Base-by-base conservation (phyloP, 306 rosid species). In the Prinsepia uniflora region DNA sequence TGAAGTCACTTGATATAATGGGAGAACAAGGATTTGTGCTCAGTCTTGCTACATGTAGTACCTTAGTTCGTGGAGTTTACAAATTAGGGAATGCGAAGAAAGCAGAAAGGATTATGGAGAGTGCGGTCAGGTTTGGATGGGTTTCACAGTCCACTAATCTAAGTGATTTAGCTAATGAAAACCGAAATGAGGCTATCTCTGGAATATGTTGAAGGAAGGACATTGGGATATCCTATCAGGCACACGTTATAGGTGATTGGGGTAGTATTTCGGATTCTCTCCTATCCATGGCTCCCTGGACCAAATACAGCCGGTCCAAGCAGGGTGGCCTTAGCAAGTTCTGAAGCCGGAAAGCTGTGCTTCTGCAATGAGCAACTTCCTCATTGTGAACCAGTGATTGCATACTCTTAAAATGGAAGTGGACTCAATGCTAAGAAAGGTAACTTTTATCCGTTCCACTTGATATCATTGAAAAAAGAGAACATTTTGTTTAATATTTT, bases 91-190 rank as follows among this genome's bases (percentile, higher is more conserved):
- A 67, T 65, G 47, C 7, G 63, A 81, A 78, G 41, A 72, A 68
- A 45, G 82, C 87, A n/a, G 77, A 43, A 19, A 47, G 71, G 79
- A 77, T 78, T 56, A 49, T 84, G 40, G 81, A 75, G 64, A 45
- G 69, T 18, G 72, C 78, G 83, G 69, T 77, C 46, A 71, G 74
- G 49, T 81, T 68, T 55, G 79, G 81, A n/a, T 77, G 83, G 85
- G 79, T 80, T 74, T 71, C 82, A 5, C 63, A 63, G 41, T 77
- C 80, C 58, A 48, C 72, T 47, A 75, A 53, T 30, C 57, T 84
- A 34, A 39, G 62, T 10, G 81, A 81, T 49, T 68, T 78, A 20
- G 68, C 78, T 18, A 71, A 55, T 71, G 67, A 72, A 61, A 63
- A 50, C 19, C 65, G 17, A 49, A 48, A 15, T 8, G 69, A 40